phyloP scores from a whole-genome alignment of 345 rosid genomes.

The Cardamine occulta region DNA sequence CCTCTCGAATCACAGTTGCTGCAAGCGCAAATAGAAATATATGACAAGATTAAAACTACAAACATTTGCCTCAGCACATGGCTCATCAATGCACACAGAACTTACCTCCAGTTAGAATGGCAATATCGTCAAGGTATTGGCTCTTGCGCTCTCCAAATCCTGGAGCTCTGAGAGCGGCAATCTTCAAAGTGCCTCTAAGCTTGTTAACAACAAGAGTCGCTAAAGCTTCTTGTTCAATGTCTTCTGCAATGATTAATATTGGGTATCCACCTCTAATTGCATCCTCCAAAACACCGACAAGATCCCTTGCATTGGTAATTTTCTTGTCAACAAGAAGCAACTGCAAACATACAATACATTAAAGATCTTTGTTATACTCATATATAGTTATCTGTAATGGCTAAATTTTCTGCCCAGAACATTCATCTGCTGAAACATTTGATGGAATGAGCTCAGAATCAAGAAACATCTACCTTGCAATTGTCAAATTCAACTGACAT shows the following conservation, averaged over 20 bases:
- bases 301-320: slow-evolving; percentile 96
- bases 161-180: slow-evolving; percentile 97
- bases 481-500: slow-evolving; percentile 96
- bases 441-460: not conserved
- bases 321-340: slow-evolving; percentile 97
- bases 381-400: not conserved
- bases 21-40: slow-evolving; percentile 14
- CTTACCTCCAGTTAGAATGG: slow-evolving; percentile 81
- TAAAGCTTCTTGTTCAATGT: slow-evolving; percentile 95
- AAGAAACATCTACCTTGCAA: slow-evolving; percentile 75
- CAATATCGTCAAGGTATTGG: slow-evolving; percentile 97
- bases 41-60: slow-evolving; percentile 8
- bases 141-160: slow-evolving; percentile 98
- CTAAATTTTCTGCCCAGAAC: not conserved
- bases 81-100: slow-evolving; percentile 5
- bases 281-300: slow-evolving; percentile 79
- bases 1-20: slow-evolving; percentile 94
- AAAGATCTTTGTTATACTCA: not conserved
- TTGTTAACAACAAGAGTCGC: slow-evolving; percentile 98
- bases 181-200: slow-evolving; percentile 88
- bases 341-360: slow-evolving; percentile 49
- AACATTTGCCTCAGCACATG: not conserved
- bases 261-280: slow-evolving; percentile 86
- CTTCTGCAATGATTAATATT: slow-evolving; percentile 81
- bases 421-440: not conserved